Evolutionary conservation across 2,329 filamentous ascomycete genomes (phyloP).

Genomic region (Penicillium sp.): DNA sequence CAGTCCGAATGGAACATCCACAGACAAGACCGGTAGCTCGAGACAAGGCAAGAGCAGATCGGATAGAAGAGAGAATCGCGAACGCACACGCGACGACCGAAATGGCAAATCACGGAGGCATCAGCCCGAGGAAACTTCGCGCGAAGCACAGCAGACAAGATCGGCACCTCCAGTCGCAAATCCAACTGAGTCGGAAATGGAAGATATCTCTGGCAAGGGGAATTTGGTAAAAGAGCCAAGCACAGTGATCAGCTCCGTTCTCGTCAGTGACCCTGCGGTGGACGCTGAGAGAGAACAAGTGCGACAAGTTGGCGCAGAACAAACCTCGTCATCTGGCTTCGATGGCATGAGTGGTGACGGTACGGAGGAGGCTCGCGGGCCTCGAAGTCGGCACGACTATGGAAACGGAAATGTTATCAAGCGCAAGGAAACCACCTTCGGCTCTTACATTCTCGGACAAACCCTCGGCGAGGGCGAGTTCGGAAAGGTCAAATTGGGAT

Average conservation of each 20-base stretch:
- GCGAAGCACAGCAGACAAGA: constrained; percentile 31
- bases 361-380: constrained; percentile 41
- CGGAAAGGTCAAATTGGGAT: constrained; percentile 96
- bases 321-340: constrained; percentile 32
- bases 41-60: constrained; percentile 39
- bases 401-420: constrained; percentile 57
- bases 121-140: constrained; percentile 41
- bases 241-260: constrained; percentile 71
- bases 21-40: constrained; percentile 37
- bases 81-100: constrained; percentile 39
- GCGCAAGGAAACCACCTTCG: constrained; percentile 80
- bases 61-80: constrained; percentile 37
- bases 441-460: constrained; percentile 91
- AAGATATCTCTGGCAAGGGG: constrained; percentile 55
- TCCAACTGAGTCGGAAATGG: constrained; percentile 44
- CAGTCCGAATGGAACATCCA: constrained; percentile 37
- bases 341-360: constrained; percentile 42
- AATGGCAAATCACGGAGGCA: constrained; percentile 44
- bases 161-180: constrained; percentile 34
- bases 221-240: constrained; percentile 70
- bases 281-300: constrained; percentile 69
- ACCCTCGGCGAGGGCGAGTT: constrained; percentile 98
- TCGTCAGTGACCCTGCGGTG: constrained; percentile 70
- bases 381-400: constrained; percentile 55
- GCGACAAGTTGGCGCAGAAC: constrained; percentile 57